phyloP scores from a whole-genome alignment of 345 rosid species.

The Linum trigynum region DNA sequence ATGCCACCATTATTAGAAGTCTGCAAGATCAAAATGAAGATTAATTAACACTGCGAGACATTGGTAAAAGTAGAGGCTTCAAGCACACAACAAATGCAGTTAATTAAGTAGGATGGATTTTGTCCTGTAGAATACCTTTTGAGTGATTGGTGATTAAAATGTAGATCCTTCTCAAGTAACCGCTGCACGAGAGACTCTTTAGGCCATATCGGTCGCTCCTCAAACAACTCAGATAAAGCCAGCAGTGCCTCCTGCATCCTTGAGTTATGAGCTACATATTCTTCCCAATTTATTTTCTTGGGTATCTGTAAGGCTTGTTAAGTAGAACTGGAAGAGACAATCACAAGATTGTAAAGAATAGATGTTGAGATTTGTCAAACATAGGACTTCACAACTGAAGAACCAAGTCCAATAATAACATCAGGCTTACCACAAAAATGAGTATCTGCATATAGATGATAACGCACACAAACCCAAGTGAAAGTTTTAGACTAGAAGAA shows the following conservation, averaged over 20 bases:
- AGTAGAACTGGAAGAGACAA: conserved; percentile 30
- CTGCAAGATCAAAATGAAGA: conserved; percentile 33
- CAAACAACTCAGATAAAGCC: conserved; percentile 69
- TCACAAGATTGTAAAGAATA: conserved; percentile 3
- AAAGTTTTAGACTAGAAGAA: no score
- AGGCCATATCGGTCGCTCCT: conserved; percentile 85
- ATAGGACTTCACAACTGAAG: no score
- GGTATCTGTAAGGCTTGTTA: conserved; percentile 77
- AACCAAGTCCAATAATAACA: no score
- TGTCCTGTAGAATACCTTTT: conserved; percentile 47
- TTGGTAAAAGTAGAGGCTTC: neutral
- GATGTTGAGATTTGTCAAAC: neutral
- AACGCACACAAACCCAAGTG: no score
- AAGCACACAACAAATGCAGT: conserved; percentile 9
- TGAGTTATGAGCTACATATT: conserved; percentile 37
- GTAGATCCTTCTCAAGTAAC: conserved; percentile 56
- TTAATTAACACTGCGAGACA: conserved; percentile 2
- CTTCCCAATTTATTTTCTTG: conserved; percentile 67
- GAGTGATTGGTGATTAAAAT: conserved; percentile 47
- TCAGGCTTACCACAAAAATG: no score
- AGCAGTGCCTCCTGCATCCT: conserved; percentile 66
- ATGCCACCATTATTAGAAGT: conserved; percentile 71
- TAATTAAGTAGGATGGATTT: conserved; percentile 1
- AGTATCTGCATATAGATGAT: no score
- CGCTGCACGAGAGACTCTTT: conserved; percentile 59